Evolutionary conservation across 2,329 filamentous ascomycete genomes (phyloP), one percentile per base, ranked within the genome.

Genomic region (Talaromyces rugulosus): DNA sequence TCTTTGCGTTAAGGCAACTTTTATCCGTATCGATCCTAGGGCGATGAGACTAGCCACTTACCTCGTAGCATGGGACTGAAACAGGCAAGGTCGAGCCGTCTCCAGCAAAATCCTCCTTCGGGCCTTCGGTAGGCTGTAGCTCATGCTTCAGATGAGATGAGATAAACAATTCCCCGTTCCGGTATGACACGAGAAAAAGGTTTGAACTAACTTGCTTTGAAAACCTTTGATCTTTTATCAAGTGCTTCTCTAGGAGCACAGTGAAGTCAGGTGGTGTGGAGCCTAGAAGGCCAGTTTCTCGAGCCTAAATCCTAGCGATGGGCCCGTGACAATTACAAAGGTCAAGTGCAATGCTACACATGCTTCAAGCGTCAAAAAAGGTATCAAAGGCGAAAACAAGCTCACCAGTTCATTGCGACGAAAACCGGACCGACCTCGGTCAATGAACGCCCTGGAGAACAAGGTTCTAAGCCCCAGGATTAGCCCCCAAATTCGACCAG

Each of bases 31-130:
- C 14, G 50, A 23, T 27, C 23, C 44, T 27, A 27, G 23, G 44
- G 23, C 44, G 44, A 47, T 4, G n/a, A 18, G 5, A 27, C 18
- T 12, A 47, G 44, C 44, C 44, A 47, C 59, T 55, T 61, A 53
- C 52, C 60, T 62, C 60, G 60, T 57, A 50, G 7, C 18, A 59
- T 62, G 40, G 47, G 56, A 36, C 60, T 57, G 28, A 18, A 59
- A 62, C 34, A 3, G 56, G 60, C 33, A 34, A 62, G 30, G 60
- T 30, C 50, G 1, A 23, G 16, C 18, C 16, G 16, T 23, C 42
- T 7, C 18, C 44, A 47, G 44, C 44, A 4, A 6, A 27, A 47
- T 47, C 23, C 44, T 47, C 44, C 18, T 23, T 23, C 8, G n/a
- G 42, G 9, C 11, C 8, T n/a, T 7, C 8, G 44, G 11, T 14